Evolutionary conservation across 129 eudicot species (phyloP).

Genomic region (Artemisia annua): DNA sequence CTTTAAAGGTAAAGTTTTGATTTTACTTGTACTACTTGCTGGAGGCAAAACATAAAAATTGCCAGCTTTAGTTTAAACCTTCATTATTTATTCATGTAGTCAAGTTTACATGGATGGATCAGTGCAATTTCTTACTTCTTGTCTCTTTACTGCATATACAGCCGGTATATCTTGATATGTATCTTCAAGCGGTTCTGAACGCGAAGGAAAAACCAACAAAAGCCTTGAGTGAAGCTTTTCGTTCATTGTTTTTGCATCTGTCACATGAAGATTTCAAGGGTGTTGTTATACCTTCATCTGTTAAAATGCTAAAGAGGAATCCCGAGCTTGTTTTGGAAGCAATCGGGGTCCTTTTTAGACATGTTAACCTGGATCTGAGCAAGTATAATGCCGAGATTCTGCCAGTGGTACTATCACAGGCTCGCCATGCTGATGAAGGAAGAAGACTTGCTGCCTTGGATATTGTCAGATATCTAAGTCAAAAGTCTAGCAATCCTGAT

Average conservation of each 20-base stretch:
- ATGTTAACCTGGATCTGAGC: slow-evolving; percentile 76
- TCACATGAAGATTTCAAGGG: slow-evolving; percentile 86
- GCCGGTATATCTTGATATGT: slow-evolving; percentile 79
- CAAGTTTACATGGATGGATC: slow-evolving; percentile 5
- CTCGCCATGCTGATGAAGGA: slow-evolving; percentile 93
- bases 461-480: slow-evolving; percentile 67
- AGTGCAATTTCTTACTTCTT: slow-evolving; percentile 11
- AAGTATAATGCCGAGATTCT: slow-evolving; percentile 80
- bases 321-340: slow-evolving; percentile 94
- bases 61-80: not conserved
- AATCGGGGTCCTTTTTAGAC: slow-evolving; percentile 62
- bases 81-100: not conserved
- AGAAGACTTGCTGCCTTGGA: slow-evolving; percentile 76
- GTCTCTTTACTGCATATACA: slow-evolving; percentile 37
- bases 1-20: not conserved
- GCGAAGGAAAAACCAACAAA: slow-evolving; percentile 74
- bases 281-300: slow-evolving; percentile 68
- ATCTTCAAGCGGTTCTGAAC: slow-evolving; percentile 73
- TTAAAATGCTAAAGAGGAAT: slow-evolving; percentile 94
- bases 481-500: slow-evolving; percentile 94
- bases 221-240: slow-evolving; percentile 75
- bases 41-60: not conserved
- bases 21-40: not conserved
- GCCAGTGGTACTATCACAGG: slow-evolving; percentile 73
- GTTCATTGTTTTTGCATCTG: slow-evolving; percentile 56